Evolutionary conservation across 2,329 filamentous ascomycete species (phyloP).

Genomic region (Rhynchosporium graminicola): DNA sequence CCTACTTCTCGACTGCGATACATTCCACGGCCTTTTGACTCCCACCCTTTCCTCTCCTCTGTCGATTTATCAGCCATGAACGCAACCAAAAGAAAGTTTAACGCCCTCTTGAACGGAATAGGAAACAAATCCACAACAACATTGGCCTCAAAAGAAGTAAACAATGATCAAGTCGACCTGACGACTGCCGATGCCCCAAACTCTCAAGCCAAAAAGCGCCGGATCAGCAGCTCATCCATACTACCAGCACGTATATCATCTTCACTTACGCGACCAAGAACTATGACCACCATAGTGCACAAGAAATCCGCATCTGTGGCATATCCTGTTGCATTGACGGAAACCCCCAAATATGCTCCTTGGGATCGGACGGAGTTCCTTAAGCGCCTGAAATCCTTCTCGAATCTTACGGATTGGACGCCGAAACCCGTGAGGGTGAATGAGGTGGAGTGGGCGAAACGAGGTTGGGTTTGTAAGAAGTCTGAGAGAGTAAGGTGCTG

Average conservation of each 20-base stretch:
- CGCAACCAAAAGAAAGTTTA: constrained; percentile 82
- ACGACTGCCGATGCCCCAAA: constrained; percentile 26
- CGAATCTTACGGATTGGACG: constrained; percentile 90
- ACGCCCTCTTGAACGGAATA: constrained; percentile 69
- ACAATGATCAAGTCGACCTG: constrained; percentile 43
- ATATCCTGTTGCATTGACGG: constrained; percentile 20
- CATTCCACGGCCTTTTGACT: neutral
- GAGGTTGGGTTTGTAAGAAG: constrained; percentile 85
- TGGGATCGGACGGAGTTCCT: constrained; percentile 83
- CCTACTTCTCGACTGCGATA: neutral
- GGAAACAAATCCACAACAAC: constrained; percentile 51
- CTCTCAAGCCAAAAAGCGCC: constrained; percentile 36
- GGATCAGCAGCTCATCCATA: constrained; percentile 30
- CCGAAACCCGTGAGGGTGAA: constrained; percentile 83
- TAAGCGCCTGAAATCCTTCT: constrained; percentile 79
- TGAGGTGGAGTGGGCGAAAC: constrained; percentile 92
- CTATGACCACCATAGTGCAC: constrained; percentile 29
- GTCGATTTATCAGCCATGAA: constrained; percentile 53
- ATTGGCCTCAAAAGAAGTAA: constrained; percentile 42
- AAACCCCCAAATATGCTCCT: constrained; percentile 74
- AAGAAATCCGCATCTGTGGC: constrained; percentile 34
- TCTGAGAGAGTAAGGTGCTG: constrained; percentile 84
- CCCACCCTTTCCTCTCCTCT: neutral
- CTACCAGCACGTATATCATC: constrained; percentile 17
- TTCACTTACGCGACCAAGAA: constrained; percentile 15